Percentiles rank a stretch among this genome's conserved stretches.
These are phyloP conservation scores for Cucumis cinereus DNA, from an alignment of 306 rosid species.

Conservation along the genomic window DNA sequence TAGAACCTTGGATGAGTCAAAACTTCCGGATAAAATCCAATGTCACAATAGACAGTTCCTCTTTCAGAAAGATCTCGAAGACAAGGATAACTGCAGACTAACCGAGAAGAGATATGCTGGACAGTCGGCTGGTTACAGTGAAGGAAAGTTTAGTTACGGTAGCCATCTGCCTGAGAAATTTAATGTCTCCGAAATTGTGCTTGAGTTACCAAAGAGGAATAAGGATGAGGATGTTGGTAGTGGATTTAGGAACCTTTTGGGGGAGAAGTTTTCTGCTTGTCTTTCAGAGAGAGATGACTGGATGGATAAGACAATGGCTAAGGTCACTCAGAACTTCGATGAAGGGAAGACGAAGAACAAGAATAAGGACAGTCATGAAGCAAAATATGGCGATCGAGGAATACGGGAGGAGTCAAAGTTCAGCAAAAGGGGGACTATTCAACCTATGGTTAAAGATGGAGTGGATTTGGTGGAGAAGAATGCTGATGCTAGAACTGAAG, in stretches of 20 bases:
- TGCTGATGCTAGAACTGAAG: conserved; percentile 25
- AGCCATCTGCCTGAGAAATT: background rate
- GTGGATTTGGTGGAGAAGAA: conserved; percentile 18
- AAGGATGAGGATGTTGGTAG: background rate
- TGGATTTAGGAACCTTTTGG: conserved; percentile 20
- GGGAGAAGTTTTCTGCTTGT: conserved; percentile 27
- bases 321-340: conserved; percentile 20
- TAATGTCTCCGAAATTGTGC: background rate
- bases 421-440: background rate
- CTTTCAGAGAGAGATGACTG: conserved; percentile 44
- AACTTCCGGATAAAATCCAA: conserved; percentile 27
- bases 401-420: background rate
- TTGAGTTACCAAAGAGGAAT: background rate
- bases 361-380: conserved; percentile 18
- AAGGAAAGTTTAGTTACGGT: background rate
- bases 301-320: conserved; percentile 34
- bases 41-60: conserved; percentile 26
- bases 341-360: conserved; percentile 30
- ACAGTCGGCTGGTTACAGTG: background rate
- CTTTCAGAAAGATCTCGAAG: conserved; percentile 34
- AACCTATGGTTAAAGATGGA: background rate
- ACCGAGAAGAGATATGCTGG: conserved; percentile 29
- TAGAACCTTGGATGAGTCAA: conserved; percentile 39
- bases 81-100: conserved; percentile 20
- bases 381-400: background rate